Evolutionary conservation across 1,284 basidiomycete species (phyloP), one percentile per base, ranked within the genome.

Genomic region (Tylopilus microsporus): DNA sequence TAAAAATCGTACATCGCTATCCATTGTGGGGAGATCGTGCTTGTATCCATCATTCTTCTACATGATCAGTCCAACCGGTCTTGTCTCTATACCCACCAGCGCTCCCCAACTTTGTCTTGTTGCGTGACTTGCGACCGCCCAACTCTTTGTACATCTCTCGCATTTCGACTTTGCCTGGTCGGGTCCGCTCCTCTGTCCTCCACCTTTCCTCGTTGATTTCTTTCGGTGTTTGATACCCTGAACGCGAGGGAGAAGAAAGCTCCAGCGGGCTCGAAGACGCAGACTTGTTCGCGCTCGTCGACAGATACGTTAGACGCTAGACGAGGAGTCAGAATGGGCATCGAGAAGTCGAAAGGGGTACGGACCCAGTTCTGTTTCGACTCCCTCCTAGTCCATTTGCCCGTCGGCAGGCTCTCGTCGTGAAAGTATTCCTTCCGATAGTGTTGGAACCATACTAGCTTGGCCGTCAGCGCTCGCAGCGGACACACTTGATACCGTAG

Each of bases 131-230:
- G 62, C 92, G 81, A 12, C 92, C 92, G 19, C 88, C 88, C 10
- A 94, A 75, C 56, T 92, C 89, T 76, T 94, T 94, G 76, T 95
- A 95, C 78, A 87, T 86, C 68, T 87, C 87, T 43, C 92, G 81
- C 84, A 93, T 92, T 71, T 93, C 91, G 2, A 84, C 59, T 74
- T 93, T 94, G 43, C 82, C 82, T 45, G 88, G 89, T 52, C 69
- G 68, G 18, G 74, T 78, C 19, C 78, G 75, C 16, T 86, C 79
- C 65, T 88, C 87, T 45, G 70, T 62, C 46, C 74, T 76, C 89
- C 90, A 92, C 62, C 78, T 80, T 67, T 91, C 89, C 66, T 92
- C 90, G 34, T 83, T 83, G 15, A 85, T 63, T 68, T 91, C 90
- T 42, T 82, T 78, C 3, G 91, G 92, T 0, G 91, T 94, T 64